Evolutionary conservation across 352 stramenopile genomes (phyloP), one percentile per base, ranked within the genome.

Genomic region (Pythium phragmitis): DNA sequence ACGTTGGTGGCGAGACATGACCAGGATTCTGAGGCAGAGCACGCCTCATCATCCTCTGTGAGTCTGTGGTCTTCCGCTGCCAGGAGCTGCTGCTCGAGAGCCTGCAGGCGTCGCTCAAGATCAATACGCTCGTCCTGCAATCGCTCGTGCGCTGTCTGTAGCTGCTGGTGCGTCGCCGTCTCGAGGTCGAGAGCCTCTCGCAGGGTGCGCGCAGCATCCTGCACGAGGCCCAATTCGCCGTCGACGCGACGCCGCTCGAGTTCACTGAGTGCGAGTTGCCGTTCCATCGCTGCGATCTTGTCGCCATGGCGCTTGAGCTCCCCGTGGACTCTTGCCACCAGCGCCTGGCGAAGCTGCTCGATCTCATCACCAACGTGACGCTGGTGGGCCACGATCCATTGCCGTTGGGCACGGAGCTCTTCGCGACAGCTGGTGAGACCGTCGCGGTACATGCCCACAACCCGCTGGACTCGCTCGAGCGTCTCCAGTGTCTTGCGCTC

Each of bases 1-100:
- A 87, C 59, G 21, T 68, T 36, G 0, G 54, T 30, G 4, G 57
- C 16, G 8, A 79, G 61, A 16, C 48, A 51, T 3, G 28, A 8
- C 71, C 71, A 78, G 9, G 52, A 63, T 14, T 23, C 6, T 37
- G 53, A 41, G 23, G 11, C 7, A 30, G 26, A 30, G 26, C 26
- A 30, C 26, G 4, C 26, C 3, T 30, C 26, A 30, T 30, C 26
- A 1, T 30, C 26, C 26, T 30, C 26, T 5, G 26, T 3, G 26
- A 30, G 0, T 30, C 26, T 30, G 19, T 21, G 17, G n/a, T 66
- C 59, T 59, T 66, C 49, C 6, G 37, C 39, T 1, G 26, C 41
- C 59, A 66, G 59, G 9, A 66, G 49, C 30, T 66, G 59, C 23
- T 37, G 23, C 23, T 65, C 58, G 19, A 65, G 58, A 3, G 16